Conservation (phyloP, 2,329 filamentous ascomycete species). For the Trichoderma endophyticum region DNA sequence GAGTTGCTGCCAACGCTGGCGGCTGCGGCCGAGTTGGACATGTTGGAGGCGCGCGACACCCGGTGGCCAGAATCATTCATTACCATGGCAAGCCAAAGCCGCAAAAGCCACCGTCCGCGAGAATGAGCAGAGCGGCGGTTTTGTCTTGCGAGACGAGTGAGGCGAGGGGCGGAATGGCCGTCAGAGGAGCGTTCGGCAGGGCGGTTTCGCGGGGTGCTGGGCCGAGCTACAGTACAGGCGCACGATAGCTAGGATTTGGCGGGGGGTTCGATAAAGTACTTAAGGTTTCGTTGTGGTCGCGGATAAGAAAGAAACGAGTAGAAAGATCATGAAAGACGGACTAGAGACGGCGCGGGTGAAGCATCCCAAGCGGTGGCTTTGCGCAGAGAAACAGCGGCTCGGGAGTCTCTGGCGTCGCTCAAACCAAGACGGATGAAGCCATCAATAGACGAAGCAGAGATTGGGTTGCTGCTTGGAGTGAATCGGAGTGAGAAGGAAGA, state of each 20-base stretch:
- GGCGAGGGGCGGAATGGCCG: conserved; percentile 22
- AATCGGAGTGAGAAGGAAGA: conserved; percentile 27
- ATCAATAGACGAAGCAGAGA: conserved; percentile 16
- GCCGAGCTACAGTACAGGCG: conserved; percentile 14
- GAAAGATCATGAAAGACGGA: background rate
- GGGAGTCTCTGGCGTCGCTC: conserved; percentile 24
- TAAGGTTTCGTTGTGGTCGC: background rate
- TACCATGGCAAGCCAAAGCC: conserved; percentile 34
- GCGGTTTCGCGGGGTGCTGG: conserved; percentile 24
- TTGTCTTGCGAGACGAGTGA: conserved; percentile 21
- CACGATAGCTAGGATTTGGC: conserved; percentile 11
- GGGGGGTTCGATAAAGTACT: conserved; percentile 15
- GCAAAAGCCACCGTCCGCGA: conserved; percentile 15
- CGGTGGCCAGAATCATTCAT: conserved; percentile 40
- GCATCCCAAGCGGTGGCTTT: conserved; percentile 16
- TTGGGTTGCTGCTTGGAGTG: conserved; percentile 18
- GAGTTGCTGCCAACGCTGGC: conserved; percentile 24
- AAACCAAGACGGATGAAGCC: conserved; percentile 23
- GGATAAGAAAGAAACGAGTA: background rate
- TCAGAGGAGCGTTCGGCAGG: conserved; percentile 1
- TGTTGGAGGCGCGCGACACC: conserved; percentile 35
- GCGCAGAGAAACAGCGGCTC: background rate
- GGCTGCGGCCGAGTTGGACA: conserved; percentile 36
- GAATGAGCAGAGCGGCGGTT: conserved; percentile 22
- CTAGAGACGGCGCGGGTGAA: conserved; percentile 1